These are phyloP conservation scores for Ceratocystis cacaofunesta DNA, from an alignment of 2,329 filamentous ascomycete genomes.

Conservation along the genomic window DNA sequence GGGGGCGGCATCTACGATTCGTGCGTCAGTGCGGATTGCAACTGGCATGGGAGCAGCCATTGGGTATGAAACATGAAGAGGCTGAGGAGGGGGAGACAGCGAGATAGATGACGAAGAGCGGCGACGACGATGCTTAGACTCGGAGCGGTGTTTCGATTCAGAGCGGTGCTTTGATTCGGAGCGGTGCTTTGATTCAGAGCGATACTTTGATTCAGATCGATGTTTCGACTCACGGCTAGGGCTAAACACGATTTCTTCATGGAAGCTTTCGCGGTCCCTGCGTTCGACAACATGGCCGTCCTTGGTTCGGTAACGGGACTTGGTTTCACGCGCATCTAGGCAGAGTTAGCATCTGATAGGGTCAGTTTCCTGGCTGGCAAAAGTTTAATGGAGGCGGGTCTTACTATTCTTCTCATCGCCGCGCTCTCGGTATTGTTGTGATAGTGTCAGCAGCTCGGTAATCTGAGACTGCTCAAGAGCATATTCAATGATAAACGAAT, in stretches of 20 bases:
- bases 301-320: slow-evolving; percentile 10
- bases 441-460: slow-evolving; percentile 71
- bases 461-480: slow-evolving; percentile 84
- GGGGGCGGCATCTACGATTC: slow-evolving; percentile 10
- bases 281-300: slow-evolving; percentile 14
- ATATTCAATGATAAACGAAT: slow-evolving; percentile 65
- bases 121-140: neutral
- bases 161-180: neutral
- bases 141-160: neutral
- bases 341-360: neutral
- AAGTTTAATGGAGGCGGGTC: neutral
- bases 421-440: slow-evolving; percentile 55
- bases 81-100: neutral
- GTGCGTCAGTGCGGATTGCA: slow-evolving; percentile 12
- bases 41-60: slow-evolving; percentile 9
- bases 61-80: slow-evolving; percentile 12
- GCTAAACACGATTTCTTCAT: slow-evolving; percentile 14
- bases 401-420: slow-evolving; percentile 23
- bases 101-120: neutral
- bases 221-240: neutral
- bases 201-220: neutral
- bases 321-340: slow-evolving; percentile 1
- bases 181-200: slow-evolving; percentile 1
- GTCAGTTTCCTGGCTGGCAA: neutral
- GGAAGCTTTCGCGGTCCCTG: slow-evolving; percentile 14